These are phyloP conservation scores for Vicia villosa DNA, from an alignment of 306 rosid species.

Conservation along the genomic window DNA sequence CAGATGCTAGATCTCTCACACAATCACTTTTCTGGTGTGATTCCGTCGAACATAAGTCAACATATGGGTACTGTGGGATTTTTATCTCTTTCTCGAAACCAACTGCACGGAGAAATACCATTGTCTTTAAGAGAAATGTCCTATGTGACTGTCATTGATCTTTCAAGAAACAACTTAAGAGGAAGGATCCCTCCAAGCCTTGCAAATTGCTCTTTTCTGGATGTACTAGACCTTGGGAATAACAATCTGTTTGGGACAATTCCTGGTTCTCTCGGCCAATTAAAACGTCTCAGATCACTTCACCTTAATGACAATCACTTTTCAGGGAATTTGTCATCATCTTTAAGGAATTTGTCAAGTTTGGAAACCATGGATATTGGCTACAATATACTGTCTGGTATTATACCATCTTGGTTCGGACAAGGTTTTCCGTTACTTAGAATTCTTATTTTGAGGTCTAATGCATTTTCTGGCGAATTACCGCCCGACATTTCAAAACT, in stretches of 20 bases:
- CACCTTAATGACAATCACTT: neutral
- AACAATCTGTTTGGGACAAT: neutral
- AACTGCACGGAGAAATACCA: neutral
- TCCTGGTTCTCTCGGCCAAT: neutral
- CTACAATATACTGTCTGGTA: neutral
- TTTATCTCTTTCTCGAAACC: neutral
- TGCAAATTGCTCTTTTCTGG: neutral
- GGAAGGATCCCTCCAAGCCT: neutral
- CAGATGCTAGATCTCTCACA: conserved; percentile 45
- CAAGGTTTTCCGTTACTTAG: neutral
- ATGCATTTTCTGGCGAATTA: neutral
- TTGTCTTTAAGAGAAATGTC: neutral
- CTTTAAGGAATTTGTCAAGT: neutral
- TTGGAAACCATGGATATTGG: conserved; percentile 1
- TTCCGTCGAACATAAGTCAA: conserved; percentile 34
- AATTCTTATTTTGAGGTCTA: conserved; percentile 2
- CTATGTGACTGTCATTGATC: neutral
- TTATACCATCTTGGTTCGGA: neutral
- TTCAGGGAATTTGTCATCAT: neutral
- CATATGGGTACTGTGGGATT: neutral
- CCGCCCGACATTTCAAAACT: neutral
- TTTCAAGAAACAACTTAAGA: neutral
- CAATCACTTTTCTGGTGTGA: conserved; percentile 44
- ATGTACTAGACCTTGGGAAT: conserved; percentile 5
- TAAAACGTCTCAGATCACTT: neutral